These are phyloP conservation scores for Grammothele lineata DNA, from an alignment of 768 basidiomycete species.

Conservation along the genomic window DNA sequence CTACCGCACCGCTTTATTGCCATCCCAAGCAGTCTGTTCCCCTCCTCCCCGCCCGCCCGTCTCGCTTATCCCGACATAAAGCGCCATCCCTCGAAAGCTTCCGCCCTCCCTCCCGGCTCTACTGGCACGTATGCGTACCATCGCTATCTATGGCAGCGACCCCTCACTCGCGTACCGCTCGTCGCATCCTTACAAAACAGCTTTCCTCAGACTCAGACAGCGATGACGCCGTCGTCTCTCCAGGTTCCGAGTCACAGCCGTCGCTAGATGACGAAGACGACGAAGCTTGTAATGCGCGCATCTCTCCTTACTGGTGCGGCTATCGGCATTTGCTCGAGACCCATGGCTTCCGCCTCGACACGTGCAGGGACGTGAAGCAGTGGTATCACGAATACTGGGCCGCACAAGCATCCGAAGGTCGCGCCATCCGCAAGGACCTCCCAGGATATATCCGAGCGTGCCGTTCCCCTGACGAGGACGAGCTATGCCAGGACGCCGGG, in stretches of 20 bases:
- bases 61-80: too few species aligned
- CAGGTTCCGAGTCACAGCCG: constrained; percentile 47
- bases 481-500: constrained; percentile 67
- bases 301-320: constrained; percentile 58
- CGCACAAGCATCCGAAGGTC: constrained; percentile 17
- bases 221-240: constrained; percentile 18
- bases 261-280: constrained; percentile 48
- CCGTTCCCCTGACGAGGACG: constrained; percentile 44
- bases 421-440: constrained; percentile 17
- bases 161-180: constrained; percentile 4
- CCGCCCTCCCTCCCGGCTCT: too few species aligned
- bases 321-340: constrained; percentile 44
- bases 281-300: constrained; percentile 45
- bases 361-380: constrained; percentile 59
- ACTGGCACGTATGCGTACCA: too few species aligned
- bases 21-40: too few species aligned
- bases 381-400: constrained; percentile 42
- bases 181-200: constrained; percentile 1
- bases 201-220: too few species aligned
- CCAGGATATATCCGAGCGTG: constrained; percentile 33
- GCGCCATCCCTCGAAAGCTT: too few species aligned
- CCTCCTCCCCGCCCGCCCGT: too few species aligned
- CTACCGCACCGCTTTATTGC: too few species aligned
- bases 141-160: not conserved
- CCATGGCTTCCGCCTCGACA: constrained; percentile 64